phyloP scores from a whole-genome alignment of 495 filamentous ascomycete genomes.

The Podospora appendiculata region DNA sequence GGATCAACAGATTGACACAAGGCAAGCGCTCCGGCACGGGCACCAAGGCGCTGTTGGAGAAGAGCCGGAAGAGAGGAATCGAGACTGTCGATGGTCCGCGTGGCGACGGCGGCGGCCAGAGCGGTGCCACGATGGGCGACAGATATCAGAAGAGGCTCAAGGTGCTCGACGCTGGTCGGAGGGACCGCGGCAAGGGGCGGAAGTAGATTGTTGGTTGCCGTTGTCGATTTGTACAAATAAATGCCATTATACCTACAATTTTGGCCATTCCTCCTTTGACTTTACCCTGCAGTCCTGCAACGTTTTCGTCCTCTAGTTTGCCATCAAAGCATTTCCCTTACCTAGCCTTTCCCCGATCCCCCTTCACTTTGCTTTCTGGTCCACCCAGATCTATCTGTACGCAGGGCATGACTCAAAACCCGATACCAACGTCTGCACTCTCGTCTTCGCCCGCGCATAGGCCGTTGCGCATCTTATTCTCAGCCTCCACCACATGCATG shows the following conservation, averaged over 20 bases:
- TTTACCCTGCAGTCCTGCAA: background rate
- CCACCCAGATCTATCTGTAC: no score
- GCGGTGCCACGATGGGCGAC: conserved; percentile 50
- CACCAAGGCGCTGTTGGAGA: conserved; percentile 58
- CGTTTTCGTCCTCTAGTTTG: background rate
- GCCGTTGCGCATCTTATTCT: conserved; percentile 49
- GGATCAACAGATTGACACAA: conserved; percentile 64
- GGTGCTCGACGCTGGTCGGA: conserved; percentile 52
- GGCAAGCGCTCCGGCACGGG: conserved; percentile 46
- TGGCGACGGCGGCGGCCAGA: conserved; percentile 35
- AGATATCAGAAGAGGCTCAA: conserved; percentile 69
- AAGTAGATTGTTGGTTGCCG: background rate
- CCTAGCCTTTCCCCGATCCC: background rate
- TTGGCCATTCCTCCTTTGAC: background rate
- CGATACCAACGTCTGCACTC: conserved; percentile 9
- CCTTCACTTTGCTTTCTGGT: background rate
- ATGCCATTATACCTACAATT: background rate
- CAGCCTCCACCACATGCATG: conserved; percentile 53
- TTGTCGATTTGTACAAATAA: background rate
- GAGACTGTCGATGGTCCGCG: conserved; percentile 50
- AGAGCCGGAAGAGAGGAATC: conserved; percentile 66
- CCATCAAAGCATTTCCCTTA: background rate
- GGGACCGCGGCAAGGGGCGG: conserved; percentile 39
- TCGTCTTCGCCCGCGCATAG: conserved; percentile 11
- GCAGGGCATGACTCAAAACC: conserved; percentile 5